Evolutionary conservation across 257 asterid genomes (phyloP).

Genomic region (Gentiana macrophylla): DNA sequence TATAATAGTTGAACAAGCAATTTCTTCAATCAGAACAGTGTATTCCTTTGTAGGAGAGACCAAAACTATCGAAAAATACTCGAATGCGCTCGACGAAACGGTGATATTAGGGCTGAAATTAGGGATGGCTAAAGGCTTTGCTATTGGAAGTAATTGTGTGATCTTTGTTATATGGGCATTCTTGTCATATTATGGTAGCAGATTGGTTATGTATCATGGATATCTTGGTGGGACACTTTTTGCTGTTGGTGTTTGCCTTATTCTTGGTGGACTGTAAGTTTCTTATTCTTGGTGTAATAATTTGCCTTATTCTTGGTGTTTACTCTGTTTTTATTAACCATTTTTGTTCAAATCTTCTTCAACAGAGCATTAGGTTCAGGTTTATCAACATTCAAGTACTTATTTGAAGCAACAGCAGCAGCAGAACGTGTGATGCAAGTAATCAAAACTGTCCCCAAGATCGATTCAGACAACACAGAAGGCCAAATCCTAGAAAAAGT

Average conservation of each 20-base stretch:
- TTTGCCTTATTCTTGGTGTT: neutral
- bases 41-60: conserved; percentile 79
- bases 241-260: conserved; percentile 75
- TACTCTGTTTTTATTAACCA: too few species aligned
- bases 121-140: conserved; percentile 86
- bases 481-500: conserved; percentile 45
- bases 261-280: conserved; percentile 80
- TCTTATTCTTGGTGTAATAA: neutral
- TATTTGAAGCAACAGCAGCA: conserved; percentile 73
- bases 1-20: conserved; percentile 60
- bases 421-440: conserved; percentile 62
- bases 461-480: conserved; percentile 56
- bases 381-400: conserved; percentile 59
- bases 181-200: conserved; percentile 73
- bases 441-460: conserved; percentile 58
- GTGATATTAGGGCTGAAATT: conserved; percentile 56
- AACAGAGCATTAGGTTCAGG: conserved; percentile 75
- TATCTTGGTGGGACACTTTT: conserved; percentile 76
- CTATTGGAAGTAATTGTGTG: conserved; percentile 73
- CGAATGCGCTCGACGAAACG: conserved; percentile 64
- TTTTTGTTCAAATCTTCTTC: neutral
- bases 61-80: conserved; percentile 38
- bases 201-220: conserved; percentile 72
- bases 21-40: conserved; percentile 76
- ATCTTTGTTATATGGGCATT: conserved; percentile 81